Percentiles rank a stretch among this genome's conserved stretches.
phyloP scores from a whole-genome alignment of 2,329 filamentous ascomycete species.

The Chrysoporthe cubensis region DNA sequence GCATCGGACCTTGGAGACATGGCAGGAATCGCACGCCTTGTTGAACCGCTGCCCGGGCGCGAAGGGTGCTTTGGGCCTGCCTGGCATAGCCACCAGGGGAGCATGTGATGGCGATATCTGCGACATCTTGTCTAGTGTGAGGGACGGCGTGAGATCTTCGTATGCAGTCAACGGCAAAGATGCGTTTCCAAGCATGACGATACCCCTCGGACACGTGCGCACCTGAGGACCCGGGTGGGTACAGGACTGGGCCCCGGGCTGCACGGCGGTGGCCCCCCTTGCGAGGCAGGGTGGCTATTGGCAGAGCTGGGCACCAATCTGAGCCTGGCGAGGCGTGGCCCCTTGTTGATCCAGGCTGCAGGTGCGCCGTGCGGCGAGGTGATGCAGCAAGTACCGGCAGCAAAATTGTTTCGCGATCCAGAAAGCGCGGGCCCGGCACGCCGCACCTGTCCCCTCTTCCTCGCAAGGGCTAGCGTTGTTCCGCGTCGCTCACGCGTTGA shows the following conservation, averaged over 20 bases:
- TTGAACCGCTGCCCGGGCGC: constrained; percentile 22
- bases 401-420: too few relatives aligned
- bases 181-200: background rate
- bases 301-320: background rate
- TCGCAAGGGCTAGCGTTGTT: too few relatives aligned
- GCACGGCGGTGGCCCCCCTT: background rate
- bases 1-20: constrained; percentile 27
- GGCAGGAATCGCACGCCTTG: constrained; percentile 28
- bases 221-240: background rate
- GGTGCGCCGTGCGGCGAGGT: background rate
- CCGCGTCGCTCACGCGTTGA: too few relatives aligned
- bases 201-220: background rate
- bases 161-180: background rate
- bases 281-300: background rate
- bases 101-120: background rate
- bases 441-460: too few relatives aligned
- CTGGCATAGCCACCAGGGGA: background rate
- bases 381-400: too few relatives aligned
- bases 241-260: background rate
- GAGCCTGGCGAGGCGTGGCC: background rate
- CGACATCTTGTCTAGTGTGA: background rate
- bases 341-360: background rate
- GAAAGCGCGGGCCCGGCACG: too few relatives aligned
- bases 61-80: constrained; percentile 7
- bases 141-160: background rate